Percentiles rank a stretch among this genome's conserved stretches.
phyloP scores from a whole-genome alignment of 179 eudicot species.

The Sideroxylon spinosum region DNA sequence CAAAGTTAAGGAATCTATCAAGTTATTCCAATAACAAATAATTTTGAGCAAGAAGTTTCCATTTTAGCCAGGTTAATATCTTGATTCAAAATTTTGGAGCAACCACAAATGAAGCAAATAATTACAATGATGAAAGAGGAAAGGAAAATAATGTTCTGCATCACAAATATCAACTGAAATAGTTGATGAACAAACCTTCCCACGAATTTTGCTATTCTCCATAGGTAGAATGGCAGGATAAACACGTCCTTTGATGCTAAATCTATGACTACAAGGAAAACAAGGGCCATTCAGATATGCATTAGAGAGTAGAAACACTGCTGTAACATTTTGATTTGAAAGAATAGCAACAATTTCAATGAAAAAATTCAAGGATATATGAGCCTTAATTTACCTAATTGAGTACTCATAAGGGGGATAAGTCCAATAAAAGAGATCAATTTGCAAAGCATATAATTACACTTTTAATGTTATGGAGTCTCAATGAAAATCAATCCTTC shows the following conservation, averaged over 20 bases:
- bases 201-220: slow-evolving; percentile 61
- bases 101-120: background rate
- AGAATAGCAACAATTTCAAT: background rate
- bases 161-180: background rate
- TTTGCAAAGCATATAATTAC: background rate
- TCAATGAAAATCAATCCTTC: background rate
- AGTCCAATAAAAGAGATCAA: background rate
- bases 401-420: background rate
- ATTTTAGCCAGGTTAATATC: background rate
- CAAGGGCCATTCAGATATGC: background rate
- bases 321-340: background rate
- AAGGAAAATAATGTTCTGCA: background rate
- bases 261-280: slow-evolving; percentile 55
- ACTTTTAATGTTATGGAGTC: background rate
- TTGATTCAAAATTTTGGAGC: background rate
- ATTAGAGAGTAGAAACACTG: background rate
- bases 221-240: slow-evolving; percentile 92
- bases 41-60: background rate
- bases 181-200: slow-evolving; percentile 52
- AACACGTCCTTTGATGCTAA: slow-evolving; percentile 81
- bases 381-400: background rate
- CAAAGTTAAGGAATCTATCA: no score
- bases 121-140: background rate
- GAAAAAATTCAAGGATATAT: no score
- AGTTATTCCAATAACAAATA: background rate